Evolutionary conservation across 768 basidiomycete genomes (phyloP), one percentile per base, ranked within the genome.

Genomic region (Tulasnella sp.): DNA sequence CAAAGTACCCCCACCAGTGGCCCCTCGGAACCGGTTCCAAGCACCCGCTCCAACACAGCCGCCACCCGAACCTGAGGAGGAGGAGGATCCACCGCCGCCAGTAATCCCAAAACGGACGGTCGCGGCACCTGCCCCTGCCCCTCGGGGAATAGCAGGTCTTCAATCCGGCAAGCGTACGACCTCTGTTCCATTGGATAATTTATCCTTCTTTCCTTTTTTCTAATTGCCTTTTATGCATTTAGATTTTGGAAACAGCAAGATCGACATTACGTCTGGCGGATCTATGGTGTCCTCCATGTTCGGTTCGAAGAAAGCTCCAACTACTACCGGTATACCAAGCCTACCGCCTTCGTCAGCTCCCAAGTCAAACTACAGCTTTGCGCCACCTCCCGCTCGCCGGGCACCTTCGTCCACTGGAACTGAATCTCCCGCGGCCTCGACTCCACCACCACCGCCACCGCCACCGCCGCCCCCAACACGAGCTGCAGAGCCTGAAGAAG

Each of bases 381-480:
- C 75, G n/a, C 75, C 75, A 31, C 75, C 75, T 19, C 75, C 75
- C 11, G 52, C 52, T 29, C 38, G 75, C 39, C 64, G 75, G n/a
- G 69, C 67, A 8, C 73, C 73, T 25, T 74, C 73, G 22, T 64
- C 73, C 15, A 42, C 54, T 25, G 58, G 25, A 64, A 29, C 58
- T 11, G 58, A 64, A 34, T 9, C 58, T 36, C 73, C 73, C 4
- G 31, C 73, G 12, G 73, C 52, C 42, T 49, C 64, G n/a, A 29
- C 77, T n/a, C 75, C 71, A 4, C 73, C 73, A 34, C 42, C 71
- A 17, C 71, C 76, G 17, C 9, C 77, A 4, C 72, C 67, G 9
- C 67, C 77, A 5, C 40, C 58, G 19, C 77, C 68, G 8, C 72
- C 73, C 11, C 71, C 67, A 37, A 52, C 42, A n/a, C 36, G 34